Base-by-base conservation (phyloP, 768 basidiomycete species). In the Neoboletus subvelutipes region DNA sequence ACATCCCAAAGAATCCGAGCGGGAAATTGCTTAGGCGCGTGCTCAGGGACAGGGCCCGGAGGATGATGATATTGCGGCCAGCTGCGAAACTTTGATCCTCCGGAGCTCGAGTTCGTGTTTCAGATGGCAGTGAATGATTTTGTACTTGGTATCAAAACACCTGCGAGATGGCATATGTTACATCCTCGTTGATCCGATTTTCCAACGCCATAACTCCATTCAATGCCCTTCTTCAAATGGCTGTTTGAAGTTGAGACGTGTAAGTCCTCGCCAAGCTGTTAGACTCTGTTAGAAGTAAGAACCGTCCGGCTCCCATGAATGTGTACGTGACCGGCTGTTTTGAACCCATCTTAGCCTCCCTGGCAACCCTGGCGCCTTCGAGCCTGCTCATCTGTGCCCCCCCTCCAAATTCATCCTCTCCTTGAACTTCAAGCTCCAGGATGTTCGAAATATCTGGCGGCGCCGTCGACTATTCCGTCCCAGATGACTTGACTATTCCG, bases 1-100 rank as follows among this genome's bases (percentile, higher is more conserved):
- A 66, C 2, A 80, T 88, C 40, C 87, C 87, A 3, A 88, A 85
- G 76, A 87, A 85, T 62, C 83, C 86, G 3, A 85, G 84, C 24
- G 87, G 87, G n/a, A 87, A 87, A 67, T 76, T 86, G 45, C 77
- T 85, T 33, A 68, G 82, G 45, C 80, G 84, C 31, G 70, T 84
- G 12, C 67, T 87, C 24, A 73, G 84, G 36, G 83, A 83, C 22
- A 65, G 73, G 58, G 85, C 83, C 2, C 77, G 75, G 42, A 55
- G 29, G 24, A 13, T 54, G 24, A 13, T 54, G 52, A 60, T 29
- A 29, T 13, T n/a, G 20, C 57, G 46, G 11, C 26, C 47, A 1
- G 62, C 52, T 42, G 64, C 70, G 41, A 76, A 69, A 49, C 62
- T 75, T 10, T 75, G 62, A 73, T 42, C 2, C 34, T 2, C 26